A percentile compares a stretch with the other conserved stretches of the same genome.
Evolutionary conservation across 2,329 filamentous ascomycete genomes (phyloP).

Genomic region (Mycosphaerella sp.): DNA sequence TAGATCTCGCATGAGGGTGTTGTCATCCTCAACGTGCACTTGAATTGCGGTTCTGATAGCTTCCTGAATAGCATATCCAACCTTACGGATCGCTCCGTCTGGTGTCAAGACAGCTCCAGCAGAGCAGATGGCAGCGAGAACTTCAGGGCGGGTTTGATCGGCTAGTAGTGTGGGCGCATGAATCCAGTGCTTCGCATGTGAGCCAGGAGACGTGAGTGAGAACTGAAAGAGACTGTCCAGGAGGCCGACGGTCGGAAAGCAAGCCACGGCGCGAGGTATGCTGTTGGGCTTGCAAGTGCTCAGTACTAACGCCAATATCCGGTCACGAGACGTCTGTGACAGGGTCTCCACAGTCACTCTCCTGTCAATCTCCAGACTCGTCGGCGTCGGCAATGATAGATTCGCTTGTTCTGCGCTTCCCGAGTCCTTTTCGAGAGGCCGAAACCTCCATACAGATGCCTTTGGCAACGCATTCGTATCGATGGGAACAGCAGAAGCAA

Average conservation of each 20-base stretch:
- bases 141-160: slow-evolving; percentile 52
- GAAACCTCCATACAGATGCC: slow-evolving; percentile 42
- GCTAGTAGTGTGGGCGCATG: slow-evolving; percentile 56
- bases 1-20: slow-evolving; percentile 47
- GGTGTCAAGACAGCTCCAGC: slow-evolving; percentile 56
- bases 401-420: slow-evolving; percentile 36
- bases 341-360: slow-evolving; percentile 40
- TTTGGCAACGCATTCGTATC: slow-evolving; percentile 37
- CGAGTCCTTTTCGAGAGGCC: slow-evolving; percentile 35
- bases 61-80: slow-evolving; percentile 51
- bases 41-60: slow-evolving; percentile 39
- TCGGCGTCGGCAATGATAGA: slow-evolving; percentile 37
- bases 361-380: slow-evolving; percentile 36
- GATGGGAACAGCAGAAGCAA: slow-evolving; percentile 27
- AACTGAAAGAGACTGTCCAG: slow-evolving; percentile 58
- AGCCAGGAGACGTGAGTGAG: slow-evolving; percentile 52
- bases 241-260: slow-evolving; percentile 56
- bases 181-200: slow-evolving; percentile 55
- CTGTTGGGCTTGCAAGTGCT: slow-evolving; percentile 50
- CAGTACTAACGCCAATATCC: slow-evolving; percentile 58
- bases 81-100: slow-evolving; percentile 53
- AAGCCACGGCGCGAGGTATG: slow-evolving; percentile 49
- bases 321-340: slow-evolving; percentile 46
- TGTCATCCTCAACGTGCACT: slow-evolving; percentile 45
- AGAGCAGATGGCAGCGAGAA: slow-evolving; percentile 55